Evolutionary conservation across 257 asterid genomes (phyloP).

Genomic region (Cruciata laevipes): DNA sequence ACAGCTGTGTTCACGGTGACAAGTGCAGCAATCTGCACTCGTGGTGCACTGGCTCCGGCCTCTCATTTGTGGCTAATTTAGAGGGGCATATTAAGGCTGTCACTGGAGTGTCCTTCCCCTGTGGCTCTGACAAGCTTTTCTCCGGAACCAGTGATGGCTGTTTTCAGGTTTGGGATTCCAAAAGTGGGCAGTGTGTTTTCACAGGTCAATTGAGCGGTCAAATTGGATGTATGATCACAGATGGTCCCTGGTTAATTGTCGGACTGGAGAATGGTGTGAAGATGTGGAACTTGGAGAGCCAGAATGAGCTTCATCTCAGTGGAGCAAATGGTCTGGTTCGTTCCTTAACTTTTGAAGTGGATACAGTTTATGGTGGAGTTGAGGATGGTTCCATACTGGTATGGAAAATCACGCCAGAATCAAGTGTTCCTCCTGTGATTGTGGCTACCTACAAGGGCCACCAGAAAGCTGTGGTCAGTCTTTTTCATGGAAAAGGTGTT

Average conservation of each 20-base stretch:
- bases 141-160: background rate
- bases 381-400: constrained; percentile 56
- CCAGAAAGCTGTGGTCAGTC: constrained; percentile 31
- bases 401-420: constrained; percentile 37
- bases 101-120: background rate
- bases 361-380: constrained; percentile 49
- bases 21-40: constrained; percentile 10
- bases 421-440: constrained; percentile 18
- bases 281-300: constrained; percentile 33
- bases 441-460: constrained; percentile 38
- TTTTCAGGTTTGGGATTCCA: background rate
- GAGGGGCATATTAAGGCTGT: constrained; percentile 35
- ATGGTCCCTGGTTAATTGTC: constrained; percentile 56
- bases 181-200: constrained; percentile 16
- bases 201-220: constrained; percentile 22
- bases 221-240: constrained; percentile 38
- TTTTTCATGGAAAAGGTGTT: constrained; percentile 28
- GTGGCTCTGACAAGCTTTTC: constrained; percentile 2
- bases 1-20: constrained; percentile 1
- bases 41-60: constrained; percentile 14
- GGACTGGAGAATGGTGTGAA: constrained; percentile 43
- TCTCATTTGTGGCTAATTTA: constrained; percentile 38
- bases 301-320: constrained; percentile 25
- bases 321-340: constrained; percentile 47
- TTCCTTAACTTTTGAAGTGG: constrained; percentile 28